phyloP scores from a whole-genome alignment of 83 land plant species.

The Picea abies region DNA sequence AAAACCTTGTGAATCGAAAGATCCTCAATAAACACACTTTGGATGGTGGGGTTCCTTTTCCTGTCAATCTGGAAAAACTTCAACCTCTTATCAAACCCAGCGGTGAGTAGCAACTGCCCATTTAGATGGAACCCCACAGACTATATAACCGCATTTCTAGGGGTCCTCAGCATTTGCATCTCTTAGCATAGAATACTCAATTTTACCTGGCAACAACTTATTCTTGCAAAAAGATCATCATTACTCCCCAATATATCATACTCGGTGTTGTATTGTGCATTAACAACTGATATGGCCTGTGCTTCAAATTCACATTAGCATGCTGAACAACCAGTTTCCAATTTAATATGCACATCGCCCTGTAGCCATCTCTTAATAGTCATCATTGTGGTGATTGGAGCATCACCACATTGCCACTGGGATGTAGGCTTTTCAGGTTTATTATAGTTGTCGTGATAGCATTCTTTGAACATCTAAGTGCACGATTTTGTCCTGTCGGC shows the following conservation, averaged over 20 bases:
- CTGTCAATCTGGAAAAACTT: slow-evolving; percentile 97
- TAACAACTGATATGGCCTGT: no score
- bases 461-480: no score
- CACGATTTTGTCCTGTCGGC: no score
- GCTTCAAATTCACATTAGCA: no score
- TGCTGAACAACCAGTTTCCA: no score
- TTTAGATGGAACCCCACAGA: slow-evolving; percentile 92
- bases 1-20: slow-evolving; percentile 85
- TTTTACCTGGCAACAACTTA: slow-evolving; percentile 73
- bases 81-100: slow-evolving; percentile 75
- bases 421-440: no score
- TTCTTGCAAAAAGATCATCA: slow-evolving; percentile 59
- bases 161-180: slow-evolving; percentile 84
- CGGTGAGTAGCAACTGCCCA: slow-evolving; percentile 81
- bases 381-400: no score
- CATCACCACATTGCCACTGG: no score
- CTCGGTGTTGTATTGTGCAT: no score
- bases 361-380: no score
- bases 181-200: slow-evolving; percentile 72
- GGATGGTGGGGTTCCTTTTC: slow-evolving; percentile 79
- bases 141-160: slow-evolving; percentile 68
- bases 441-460: no score
- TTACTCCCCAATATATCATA: slow-evolving; percentile 48
- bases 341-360: no score
- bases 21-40: slow-evolving; percentile 83